Percentiles rank a stretch among this genome's conserved stretches.
These are phyloP conservation scores for Zygoascus biomembranicola DNA, from an alignment of 805 yeast genomes.

Conservation along the genomic window DNA sequence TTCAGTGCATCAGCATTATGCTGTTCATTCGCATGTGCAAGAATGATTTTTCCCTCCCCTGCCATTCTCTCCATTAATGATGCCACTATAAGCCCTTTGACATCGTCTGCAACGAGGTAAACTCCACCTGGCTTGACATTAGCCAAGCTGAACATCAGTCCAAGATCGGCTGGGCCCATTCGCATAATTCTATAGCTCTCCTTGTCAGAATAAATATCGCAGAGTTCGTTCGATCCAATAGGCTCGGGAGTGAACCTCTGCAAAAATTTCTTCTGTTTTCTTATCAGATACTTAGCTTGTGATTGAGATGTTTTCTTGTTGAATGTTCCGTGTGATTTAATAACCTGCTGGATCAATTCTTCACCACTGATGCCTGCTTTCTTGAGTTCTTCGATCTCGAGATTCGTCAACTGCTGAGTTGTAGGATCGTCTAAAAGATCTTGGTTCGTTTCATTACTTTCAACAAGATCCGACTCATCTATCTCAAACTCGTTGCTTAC, in stretches of 20 bases:
- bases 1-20: constrained; percentile 67
- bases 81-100: constrained; percentile 84
- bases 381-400: constrained; percentile 81
- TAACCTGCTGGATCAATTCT: constrained; percentile 71
- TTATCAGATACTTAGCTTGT: constrained; percentile 82
- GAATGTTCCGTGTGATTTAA: constrained; percentile 77
- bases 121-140: constrained; percentile 86
- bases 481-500: constrained; percentile 28
- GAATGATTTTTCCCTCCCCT: constrained; percentile 57
- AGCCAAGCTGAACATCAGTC: constrained; percentile 65
- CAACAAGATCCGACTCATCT: constrained; percentile 28
- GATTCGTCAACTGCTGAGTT: constrained; percentile 63
- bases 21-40: constrained; percentile 90
- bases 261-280: constrained; percentile 87
- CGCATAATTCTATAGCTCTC: constrained; percentile 67
- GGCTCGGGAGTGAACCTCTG: constrained; percentile 78
- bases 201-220: constrained; percentile 69
- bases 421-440: constrained; percentile 57
- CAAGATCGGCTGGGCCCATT: constrained; percentile 77
- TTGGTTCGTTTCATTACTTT: constrained; percentile 57
- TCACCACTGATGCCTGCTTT: constrained; percentile 65
- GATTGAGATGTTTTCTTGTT: constrained; percentile 83
- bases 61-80: constrained; percentile 88
- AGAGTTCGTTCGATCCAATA: constrained; percentile 58
- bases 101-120: constrained; percentile 83